Evolutionary conservation across 164 flowering plant species (phyloP), one percentile per base, ranked within the genome.

Genomic region (Euptelea pleiosperma): DNA sequence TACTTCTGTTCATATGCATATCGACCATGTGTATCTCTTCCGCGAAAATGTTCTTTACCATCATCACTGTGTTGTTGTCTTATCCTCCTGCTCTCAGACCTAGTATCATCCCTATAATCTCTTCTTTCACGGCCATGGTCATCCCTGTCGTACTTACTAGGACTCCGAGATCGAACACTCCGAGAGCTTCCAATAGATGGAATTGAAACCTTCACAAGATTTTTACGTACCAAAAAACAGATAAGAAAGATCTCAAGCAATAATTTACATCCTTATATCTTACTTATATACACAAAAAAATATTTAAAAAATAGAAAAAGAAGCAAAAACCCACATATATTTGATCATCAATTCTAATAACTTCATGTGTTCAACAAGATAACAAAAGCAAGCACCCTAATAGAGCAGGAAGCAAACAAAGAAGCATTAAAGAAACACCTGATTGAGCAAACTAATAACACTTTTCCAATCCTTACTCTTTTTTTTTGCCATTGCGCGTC

Each of bases 11-110:
- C 83, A 71, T 62, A 45, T 31, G 55, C 66, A 62, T 75, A 46
- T n/a, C 71, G 63, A 30, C 65, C 58, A 64, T 48, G 72, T 28
- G 60, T 30, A 34, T 75, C 84, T 59, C 82, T 72, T 67, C 75
- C 65, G 62, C 58, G 52, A 35, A 33, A 58, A 26, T 41, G 47
- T 11, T 73, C 81, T 6, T 57, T 53, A 12, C 68, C 48, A 45
- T 69, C 71, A 45, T 60, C 43, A 42, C 50, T 44, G 12, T 66
- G 18, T 70, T 77, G 74, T 11, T 69, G 70, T 21, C 77, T 69
- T 16, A 19, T 40, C 25, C 73, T 60, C 56, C 76, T 67, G 41
- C 70, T 73, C 21, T 76, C 77, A 60, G 60, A 63, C 66, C 75
- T 62, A 48, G 44, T 30, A 33, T 78, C 77, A 51, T 72, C 74